phyloP scores from a whole-genome alignment of 768 basidiomycete genomes.

The Russula sp. region DNA sequence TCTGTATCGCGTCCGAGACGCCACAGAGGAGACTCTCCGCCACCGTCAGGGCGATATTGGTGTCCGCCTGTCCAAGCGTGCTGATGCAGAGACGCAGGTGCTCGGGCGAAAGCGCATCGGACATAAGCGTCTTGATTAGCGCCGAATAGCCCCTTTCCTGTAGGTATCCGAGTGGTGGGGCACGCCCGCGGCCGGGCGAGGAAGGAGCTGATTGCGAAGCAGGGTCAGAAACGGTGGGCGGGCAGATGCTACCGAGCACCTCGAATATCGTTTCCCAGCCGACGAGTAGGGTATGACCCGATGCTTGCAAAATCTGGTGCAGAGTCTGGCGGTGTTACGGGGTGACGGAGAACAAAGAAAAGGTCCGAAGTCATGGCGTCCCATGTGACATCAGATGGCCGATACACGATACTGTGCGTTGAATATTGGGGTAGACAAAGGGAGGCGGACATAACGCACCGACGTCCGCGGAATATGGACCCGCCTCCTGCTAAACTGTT shows the following conservation, averaged over 20 bases:
- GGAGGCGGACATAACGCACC: constrained; percentile 45
- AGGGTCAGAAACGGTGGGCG: constrained; percentile 43
- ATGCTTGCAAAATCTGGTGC: constrained; percentile 85
- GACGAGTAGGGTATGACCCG: constrained; percentile 85
- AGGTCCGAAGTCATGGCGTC: constrained; percentile 76
- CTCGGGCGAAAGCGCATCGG: constrained; percentile 80
- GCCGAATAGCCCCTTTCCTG: constrained; percentile 68
- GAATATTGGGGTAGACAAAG: constrained; percentile 53
- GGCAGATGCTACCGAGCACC: constrained; percentile 88
- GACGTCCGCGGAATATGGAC: constrained; percentile 75
- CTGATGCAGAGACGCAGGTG: constrained; percentile 86
- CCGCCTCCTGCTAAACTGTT: constrained; percentile 53
- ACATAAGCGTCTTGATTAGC: constrained; percentile 89
- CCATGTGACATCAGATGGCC: constrained; percentile 82
- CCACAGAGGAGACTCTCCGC: constrained; percentile 94
- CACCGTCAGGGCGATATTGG: constrained; percentile 93
- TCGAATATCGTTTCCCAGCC: constrained; percentile 95
- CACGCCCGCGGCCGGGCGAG: constrained; percentile 34
- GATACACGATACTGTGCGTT: constrained; percentile 81
- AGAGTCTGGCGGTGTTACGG: constrained; percentile 77
- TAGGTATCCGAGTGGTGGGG: constrained; percentile 51
- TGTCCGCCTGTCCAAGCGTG: constrained; percentile 89
- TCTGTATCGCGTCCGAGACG: constrained; percentile 92
- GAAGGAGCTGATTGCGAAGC: constrained; percentile 41
- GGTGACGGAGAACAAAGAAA: constrained; percentile 67